A percentile compares a stretch with the other conserved stretches of the same genome.
phyloP scores from a whole-genome alignment of 352 stramenopile species.

The Pythium coloratum region DNA sequence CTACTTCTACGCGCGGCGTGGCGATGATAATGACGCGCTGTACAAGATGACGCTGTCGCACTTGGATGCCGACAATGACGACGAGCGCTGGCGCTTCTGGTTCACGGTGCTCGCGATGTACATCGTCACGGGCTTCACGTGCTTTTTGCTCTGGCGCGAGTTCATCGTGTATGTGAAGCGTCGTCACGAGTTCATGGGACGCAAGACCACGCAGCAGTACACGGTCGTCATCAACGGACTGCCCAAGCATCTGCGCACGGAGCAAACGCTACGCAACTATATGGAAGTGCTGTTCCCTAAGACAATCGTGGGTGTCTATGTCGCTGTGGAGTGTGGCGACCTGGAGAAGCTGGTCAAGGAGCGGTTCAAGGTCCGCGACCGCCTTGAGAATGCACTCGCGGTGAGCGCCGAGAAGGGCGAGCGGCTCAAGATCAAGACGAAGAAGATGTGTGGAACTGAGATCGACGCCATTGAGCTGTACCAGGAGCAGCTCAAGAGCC shows the following conservation, averaged over 20 bases:
- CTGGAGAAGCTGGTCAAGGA: slow-evolving; percentile 75
- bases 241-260: slow-evolving; percentile 67
- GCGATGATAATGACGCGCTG: slow-evolving; percentile 36
- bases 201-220: slow-evolving; percentile 70
- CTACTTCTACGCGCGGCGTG: slow-evolving; percentile 61
- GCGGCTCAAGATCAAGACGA: slow-evolving; percentile 45
- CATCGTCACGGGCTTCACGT: slow-evolving; percentile 53
- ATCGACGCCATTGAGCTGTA: slow-evolving; percentile 76
- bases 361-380: slow-evolving; percentile 63
- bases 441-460: slow-evolving; percentile 41
- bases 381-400: slow-evolving; percentile 68
- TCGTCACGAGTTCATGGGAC: slow-evolving; percentile 75
- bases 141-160: slow-evolving; percentile 66
- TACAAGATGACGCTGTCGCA: slow-evolving; percentile 77
- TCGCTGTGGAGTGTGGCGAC: slow-evolving; percentile 72
- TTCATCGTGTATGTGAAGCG: slow-evolving; percentile 75
- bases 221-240: slow-evolving; percentile 74
- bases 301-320: slow-evolving; percentile 67
- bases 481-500: slow-evolving; percentile 60
- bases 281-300: slow-evolving; percentile 72
- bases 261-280: slow-evolving; percentile 79
- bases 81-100: slow-evolving; percentile 57
- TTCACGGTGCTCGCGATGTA: slow-evolving; percentile 72
- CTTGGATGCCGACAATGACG: slow-evolving; percentile 38
- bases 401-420: slow-evolving; percentile 62